A percentile compares a stretch with the other conserved stretches of the same genome.
Evolutionary conservation across 331 rosid species (phyloP).

Genomic region (Saraca asoca): DNA sequence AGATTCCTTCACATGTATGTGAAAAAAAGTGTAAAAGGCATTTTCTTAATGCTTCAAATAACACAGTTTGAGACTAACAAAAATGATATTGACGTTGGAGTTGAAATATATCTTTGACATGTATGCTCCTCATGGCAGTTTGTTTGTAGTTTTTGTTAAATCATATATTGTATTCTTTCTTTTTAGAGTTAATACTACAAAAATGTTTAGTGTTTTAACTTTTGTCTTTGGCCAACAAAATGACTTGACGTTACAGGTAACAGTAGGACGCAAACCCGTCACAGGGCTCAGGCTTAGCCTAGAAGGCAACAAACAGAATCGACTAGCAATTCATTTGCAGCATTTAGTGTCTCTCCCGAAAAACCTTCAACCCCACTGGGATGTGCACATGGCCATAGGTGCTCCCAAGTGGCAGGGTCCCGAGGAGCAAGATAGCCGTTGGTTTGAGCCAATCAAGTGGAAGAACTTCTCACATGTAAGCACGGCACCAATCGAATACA

Average conservation of each 20-base stretch:
- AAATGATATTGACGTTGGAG: neutral
- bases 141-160: neutral
- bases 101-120: neutral
- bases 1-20: neutral
- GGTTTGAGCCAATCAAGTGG: slow-evolving; percentile 99
- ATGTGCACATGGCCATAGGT: slow-evolving; percentile 85
- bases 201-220: slow-evolving; percentile 24
- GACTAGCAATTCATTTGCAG: slow-evolving; percentile 87
- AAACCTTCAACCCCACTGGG: slow-evolving; percentile 97
- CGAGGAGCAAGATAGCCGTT: slow-evolving; percentile 98
- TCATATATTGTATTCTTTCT: neutral
- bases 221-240: slow-evolving; percentile 18
- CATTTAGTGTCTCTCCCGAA: slow-evolving; percentile 94
- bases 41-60: neutral
- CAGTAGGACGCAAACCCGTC: slow-evolving; percentile 96
- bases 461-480: slow-evolving; percentile 99
- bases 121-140: neutral
- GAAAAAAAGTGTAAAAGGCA: neutral
- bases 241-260: slow-evolving; percentile 63
- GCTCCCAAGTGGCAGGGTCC: slow-evolving; percentile 99
- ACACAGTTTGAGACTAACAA: neutral
- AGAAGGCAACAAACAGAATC: slow-evolving; percentile 85
- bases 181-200: neutral
- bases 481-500: slow-evolving; percentile 94
- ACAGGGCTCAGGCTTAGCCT: slow-evolving; percentile 90